Conservation (phyloP, 805 yeast genomes). For the Candida loeiensis region DNA sequence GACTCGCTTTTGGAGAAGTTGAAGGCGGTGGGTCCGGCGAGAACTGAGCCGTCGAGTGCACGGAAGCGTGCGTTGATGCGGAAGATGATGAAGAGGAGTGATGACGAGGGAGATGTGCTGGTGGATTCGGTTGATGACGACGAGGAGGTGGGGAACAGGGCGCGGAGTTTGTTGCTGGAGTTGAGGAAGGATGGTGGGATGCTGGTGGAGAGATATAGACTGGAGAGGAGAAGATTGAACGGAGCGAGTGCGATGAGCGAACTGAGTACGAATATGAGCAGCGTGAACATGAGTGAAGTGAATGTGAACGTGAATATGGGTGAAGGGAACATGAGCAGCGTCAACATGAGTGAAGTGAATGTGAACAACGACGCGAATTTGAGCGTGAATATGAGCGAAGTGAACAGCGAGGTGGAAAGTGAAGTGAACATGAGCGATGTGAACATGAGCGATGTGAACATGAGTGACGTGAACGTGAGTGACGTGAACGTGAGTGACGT, state of each 20-base stretch:
- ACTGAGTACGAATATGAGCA: not conserved
- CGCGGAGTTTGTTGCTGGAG: constrained; percentile 60
- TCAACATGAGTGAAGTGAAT: not conserved
- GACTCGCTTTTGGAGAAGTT: constrained; percentile 83
- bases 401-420: not conserved
- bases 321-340: not conserved
- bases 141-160: constrained; percentile 35
- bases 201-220: constrained; percentile 41
- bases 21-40: constrained; percentile 78
- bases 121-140: constrained; percentile 5
- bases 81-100: constrained; percentile 43
- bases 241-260: not conserved
- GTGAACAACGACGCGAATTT: not conserved
- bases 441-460: not conserved
- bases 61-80: constrained; percentile 76
- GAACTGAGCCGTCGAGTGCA: constrained; percentile 75
- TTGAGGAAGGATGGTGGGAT: constrained; percentile 30
- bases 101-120: constrained; percentile 14
- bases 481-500: too few relatives aligned
- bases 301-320: not conserved
- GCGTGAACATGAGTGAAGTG: not conserved
- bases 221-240: constrained; percentile 23
- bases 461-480: not conserved
- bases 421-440: not conserved
- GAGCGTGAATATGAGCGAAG: too few relatives aligned